Evolutionary conservation across 1,284 basidiomycete species (phyloP).

Genomic region (Ustilago sp.): DNA sequence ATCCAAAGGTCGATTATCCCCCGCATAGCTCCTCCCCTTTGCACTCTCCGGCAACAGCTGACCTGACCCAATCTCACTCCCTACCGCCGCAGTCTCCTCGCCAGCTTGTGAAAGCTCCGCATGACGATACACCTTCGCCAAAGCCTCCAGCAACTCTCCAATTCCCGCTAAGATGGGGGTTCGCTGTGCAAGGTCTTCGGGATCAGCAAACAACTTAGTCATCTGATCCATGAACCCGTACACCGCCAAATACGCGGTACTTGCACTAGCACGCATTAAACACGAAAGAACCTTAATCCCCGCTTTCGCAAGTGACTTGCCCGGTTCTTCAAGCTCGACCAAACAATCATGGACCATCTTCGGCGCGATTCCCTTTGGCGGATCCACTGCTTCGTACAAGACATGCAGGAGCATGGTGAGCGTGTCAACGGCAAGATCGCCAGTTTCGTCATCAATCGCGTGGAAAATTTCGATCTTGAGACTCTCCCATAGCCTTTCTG

Average conservation of each 20-base stretch:
- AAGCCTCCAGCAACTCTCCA: conserved; percentile 53
- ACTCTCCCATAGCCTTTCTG: conserved; percentile 59
- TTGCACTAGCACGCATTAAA: conserved; percentile 49
- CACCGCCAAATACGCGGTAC: conserved; percentile 50
- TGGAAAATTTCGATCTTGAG: conserved; percentile 68
- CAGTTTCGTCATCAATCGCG: conserved; percentile 65
- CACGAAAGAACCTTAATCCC: conserved; percentile 52
- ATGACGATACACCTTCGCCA: conserved; percentile 53
- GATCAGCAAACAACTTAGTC: conserved; percentile 78
- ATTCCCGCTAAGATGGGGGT: conserved; percentile 75
- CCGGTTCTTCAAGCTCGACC: conserved; percentile 58
- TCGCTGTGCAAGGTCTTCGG: conserved; percentile 81
- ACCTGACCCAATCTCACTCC: conserved; percentile 26
- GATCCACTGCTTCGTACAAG: conserved; percentile 57
- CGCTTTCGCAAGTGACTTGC: conserved; percentile 59
- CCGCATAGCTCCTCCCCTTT: conserved; percentile 42
- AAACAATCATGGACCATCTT: conserved; percentile 61
- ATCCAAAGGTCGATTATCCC: conserved; percentile 58
- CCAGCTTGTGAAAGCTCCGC: conserved; percentile 20
- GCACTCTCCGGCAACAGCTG: conserved; percentile 30
- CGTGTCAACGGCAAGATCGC: conserved; percentile 50
- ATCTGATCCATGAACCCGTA: conserved; percentile 56
- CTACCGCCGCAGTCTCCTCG: conserved; percentile 7
- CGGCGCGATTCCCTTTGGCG: conserved; percentile 57
- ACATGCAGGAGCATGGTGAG: conserved; percentile 58